Percentiles rank a stretch among this genome's conserved stretches.
Evolutionary conservation across 176 grass and related monocot genomes (phyloP).

Genomic region (Eragrostis curvula): DNA sequence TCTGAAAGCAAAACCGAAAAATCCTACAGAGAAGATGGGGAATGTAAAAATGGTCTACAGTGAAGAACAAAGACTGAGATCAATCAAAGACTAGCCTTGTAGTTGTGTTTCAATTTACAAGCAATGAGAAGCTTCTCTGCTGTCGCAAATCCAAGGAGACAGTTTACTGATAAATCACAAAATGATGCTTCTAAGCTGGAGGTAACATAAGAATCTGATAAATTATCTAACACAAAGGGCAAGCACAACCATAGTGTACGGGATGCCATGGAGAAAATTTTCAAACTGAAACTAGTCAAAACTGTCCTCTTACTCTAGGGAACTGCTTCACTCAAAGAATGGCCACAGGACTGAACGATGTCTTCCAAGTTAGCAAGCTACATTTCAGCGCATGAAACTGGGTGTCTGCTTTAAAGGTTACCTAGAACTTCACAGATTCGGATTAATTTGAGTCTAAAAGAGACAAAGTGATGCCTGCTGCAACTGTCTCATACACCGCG

Average conservation of each 20-base stretch:
- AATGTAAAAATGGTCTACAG: background rate
- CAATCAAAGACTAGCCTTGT: background rate
- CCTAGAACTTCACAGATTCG: background rate
- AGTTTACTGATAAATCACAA: background rate
- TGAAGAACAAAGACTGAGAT: conserved; percentile 18
- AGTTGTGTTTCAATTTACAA: conserved; percentile 7
- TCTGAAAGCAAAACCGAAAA: background rate
- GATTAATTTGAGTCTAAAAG: background rate
- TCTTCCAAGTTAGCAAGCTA: background rate
- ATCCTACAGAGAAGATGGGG: background rate
- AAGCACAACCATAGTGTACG: background rate
- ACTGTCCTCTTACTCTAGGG: background rate
- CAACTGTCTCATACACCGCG: background rate
- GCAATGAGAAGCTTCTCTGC: background rate
- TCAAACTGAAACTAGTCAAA: conserved; percentile 16
- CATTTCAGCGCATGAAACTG: background rate
- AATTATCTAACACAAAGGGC: background rate
- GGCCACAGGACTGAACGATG: background rate
- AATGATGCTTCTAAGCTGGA: background rate
- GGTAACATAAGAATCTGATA: background rate
- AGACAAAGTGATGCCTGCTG: conserved; percentile 1
- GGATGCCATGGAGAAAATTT: background rate
- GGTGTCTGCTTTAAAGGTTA: background rate
- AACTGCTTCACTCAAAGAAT: background rate
- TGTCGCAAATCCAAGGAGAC: background rate